Evolutionary conservation across 306 rosid genomes (phyloP).

Genomic region (Quercus mongolica): DNA sequence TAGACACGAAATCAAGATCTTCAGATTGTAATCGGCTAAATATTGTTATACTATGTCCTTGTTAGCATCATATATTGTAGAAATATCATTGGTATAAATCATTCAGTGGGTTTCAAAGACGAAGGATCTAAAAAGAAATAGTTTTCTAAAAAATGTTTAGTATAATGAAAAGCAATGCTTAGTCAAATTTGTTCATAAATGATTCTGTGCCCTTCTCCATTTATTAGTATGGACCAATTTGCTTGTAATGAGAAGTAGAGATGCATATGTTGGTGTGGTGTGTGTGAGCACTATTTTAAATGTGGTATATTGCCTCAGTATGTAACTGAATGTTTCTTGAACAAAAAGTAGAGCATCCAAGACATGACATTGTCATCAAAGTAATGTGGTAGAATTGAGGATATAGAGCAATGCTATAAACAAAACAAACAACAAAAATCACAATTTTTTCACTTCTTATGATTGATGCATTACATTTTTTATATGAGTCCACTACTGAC

Average conservation of each 20-base stretch:
- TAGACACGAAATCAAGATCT: neutral
- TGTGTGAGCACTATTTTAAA: too few species aligned
- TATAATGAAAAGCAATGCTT: neutral
- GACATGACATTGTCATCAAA: neutral
- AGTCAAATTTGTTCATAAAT: neutral
- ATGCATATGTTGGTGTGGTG: neutral
- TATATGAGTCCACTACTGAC: too few species aligned
- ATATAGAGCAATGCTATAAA: neutral
- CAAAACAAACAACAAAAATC: neutral
- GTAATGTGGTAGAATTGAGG: neutral
- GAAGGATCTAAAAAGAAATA: neutral
- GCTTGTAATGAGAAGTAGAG: neutral
- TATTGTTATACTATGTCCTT: neutral
- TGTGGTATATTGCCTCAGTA: too few species aligned
- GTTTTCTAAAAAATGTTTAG: constrained; percentile 4
- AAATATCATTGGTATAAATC: neutral
- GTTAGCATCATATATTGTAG: neutral
- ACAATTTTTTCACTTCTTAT: too few species aligned
- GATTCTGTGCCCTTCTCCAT: neutral
- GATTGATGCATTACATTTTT: too few species aligned
- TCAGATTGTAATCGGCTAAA: neutral
- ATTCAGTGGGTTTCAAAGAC: neutral
- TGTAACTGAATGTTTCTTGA: too few species aligned
- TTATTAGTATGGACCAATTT: constrained; percentile 4
- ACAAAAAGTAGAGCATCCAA: too few species aligned